Percentiles rank a stretch among this genome's conserved stretches.
These are phyloP conservation scores for Populus davidiana DNA, from an alignment of 345 rosid species.

Conservation along the genomic window DNA sequence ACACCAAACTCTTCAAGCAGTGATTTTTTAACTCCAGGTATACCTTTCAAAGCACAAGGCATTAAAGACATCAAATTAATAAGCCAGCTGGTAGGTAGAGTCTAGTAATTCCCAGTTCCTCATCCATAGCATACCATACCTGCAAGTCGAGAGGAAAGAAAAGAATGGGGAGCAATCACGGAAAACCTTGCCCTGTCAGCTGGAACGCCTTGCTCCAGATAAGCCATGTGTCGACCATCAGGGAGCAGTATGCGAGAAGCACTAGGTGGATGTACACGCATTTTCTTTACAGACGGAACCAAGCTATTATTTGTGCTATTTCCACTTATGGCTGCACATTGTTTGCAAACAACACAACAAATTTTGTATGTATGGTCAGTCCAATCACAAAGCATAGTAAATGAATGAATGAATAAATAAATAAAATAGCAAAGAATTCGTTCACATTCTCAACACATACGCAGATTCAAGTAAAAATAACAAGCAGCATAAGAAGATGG, in stretches of 20 bases:
- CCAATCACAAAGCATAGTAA: too few relatives aligned
- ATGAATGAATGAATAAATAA: too few relatives aligned
- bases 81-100: too few relatives aligned
- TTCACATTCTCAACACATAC: background rate
- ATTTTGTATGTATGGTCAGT: too few relatives aligned
- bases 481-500: too few relatives aligned
- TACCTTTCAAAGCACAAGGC: slow-evolving; percentile 32
- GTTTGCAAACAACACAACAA: background rate
- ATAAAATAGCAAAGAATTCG: background rate
- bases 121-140: slow-evolving; percentile 37
- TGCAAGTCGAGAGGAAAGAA: slow-evolving; percentile 85
- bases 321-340: slow-evolving; percentile 60
- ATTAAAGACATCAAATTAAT: too few relatives aligned
- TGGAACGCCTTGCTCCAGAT: slow-evolving; percentile 65
- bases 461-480: background rate
- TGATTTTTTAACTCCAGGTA: slow-evolving; percentile 63
- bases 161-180: slow-evolving; percentile 64
- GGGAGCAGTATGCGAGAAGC: slow-evolving; percentile 68
- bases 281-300: slow-evolving; percentile 45
- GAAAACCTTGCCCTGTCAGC: slow-evolving; percentile 70
- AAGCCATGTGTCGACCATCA: slow-evolving; percentile 82
- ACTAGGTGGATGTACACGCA: slow-evolving; percentile 60
- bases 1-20: slow-evolving; percentile 66
- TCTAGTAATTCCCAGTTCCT: background rate
- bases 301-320: slow-evolving; percentile 33